Evolutionary conservation across 371 early-diverging fungal genomes (phyloP).

Genomic region (Syncephalastrum sp.): DNA sequence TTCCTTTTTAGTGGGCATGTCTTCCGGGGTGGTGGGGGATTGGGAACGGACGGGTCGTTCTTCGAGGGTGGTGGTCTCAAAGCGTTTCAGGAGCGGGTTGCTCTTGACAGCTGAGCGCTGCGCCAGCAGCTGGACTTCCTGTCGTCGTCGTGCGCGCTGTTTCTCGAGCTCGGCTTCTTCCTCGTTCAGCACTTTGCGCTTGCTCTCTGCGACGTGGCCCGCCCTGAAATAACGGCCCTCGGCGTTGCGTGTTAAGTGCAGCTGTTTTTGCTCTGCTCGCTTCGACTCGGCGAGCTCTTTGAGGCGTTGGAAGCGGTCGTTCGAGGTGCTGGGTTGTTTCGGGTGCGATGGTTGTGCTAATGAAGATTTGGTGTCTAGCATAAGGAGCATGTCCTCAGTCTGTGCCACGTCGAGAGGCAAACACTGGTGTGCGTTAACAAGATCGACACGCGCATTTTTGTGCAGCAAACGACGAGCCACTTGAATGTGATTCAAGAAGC

Average conservation of each 20-base stretch:
- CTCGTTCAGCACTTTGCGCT: conserved; percentile 20
- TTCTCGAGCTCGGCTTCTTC: conserved; percentile 23
- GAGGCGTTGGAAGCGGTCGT: conserved; percentile 16
- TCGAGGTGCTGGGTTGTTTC: background rate
- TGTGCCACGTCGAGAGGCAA: conserved; percentile 19
- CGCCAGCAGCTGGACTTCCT: conserved; percentile 22
- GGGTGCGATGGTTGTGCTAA: background rate
- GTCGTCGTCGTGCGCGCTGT: conserved; percentile 15
- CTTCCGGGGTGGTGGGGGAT: background rate
- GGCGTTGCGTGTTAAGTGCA: conserved; percentile 11
- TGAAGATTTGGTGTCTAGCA: background rate
- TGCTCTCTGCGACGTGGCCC: conserved; percentile 24
- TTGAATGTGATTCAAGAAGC: conserved; percentile 17
- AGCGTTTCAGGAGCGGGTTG: conserved; percentile 29
- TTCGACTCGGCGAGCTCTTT: conserved; percentile 14
- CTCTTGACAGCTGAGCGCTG: conserved; percentile 29
- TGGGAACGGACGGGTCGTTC: background rate
- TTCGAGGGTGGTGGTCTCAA: conserved; percentile 19
- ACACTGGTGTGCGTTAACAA: conserved; percentile 14
- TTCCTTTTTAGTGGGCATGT: background rate
- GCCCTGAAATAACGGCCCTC: conserved; percentile 18
- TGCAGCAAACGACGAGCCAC: conserved; percentile 15
- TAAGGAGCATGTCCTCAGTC: conserved; percentile 10
- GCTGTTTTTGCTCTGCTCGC: background rate
- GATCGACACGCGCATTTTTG: conserved; percentile 9